Evolutionary conservation across 345 rosid genomes (phyloP).

Genomic region (Syzygium grande): DNA sequence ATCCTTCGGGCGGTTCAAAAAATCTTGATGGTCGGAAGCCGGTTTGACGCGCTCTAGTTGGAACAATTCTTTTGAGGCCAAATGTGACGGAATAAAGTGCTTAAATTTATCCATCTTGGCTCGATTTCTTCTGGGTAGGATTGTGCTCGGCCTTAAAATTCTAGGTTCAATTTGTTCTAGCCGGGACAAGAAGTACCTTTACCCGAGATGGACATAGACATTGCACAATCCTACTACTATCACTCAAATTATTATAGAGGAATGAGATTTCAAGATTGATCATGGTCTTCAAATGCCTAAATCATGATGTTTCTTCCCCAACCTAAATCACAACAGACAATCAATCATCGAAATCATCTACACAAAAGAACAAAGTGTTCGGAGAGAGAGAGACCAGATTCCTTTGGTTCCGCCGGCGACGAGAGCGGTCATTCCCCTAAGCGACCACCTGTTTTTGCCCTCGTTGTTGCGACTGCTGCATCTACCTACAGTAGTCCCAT

Average conservation of each 20-base stretch:
- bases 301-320: neutral
- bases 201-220: neutral
- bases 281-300: too few relatives aligned
- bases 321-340: neutral
- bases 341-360: neutral
- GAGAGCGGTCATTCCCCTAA: conserved; percentile 42
- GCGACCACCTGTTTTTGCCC: neutral
- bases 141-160: neutral
- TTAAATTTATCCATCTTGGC: neutral
- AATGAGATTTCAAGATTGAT: neutral
- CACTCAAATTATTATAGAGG: neutral
- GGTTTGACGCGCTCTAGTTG: neutral
- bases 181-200: neutral
- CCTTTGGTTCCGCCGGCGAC: conserved; percentile 70
- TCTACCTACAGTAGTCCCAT: neutral
- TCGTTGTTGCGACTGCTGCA: neutral
- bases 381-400: conserved; percentile 22
- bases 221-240: neutral
- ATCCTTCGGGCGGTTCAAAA: neutral
- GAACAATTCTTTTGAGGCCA: neutral
- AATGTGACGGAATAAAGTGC: neutral
- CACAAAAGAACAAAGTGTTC: neutral
- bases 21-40: neutral
- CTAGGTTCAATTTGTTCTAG: neutral
- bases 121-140: neutral